These are phyloP conservation scores for Sanghuangporus baumii DNA, from an alignment of 1,284 basidiomycete genomes.

Conservation along the genomic window DNA sequence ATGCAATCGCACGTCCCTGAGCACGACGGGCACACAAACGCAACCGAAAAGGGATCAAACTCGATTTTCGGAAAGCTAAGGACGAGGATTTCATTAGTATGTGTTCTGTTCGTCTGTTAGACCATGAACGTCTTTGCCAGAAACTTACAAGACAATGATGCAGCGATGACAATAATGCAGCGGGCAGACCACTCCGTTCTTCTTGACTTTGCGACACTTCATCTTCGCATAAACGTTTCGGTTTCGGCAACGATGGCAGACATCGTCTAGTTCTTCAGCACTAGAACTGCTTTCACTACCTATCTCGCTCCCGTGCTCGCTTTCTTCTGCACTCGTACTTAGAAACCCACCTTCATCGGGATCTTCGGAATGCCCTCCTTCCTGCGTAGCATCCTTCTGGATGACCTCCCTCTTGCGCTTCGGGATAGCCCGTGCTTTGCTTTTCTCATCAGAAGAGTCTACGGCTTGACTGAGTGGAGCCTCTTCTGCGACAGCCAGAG, in stretches of 20 bases:
- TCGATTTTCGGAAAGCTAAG: constrained; percentile 8
- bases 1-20: constrained; percentile 2
- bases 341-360: background rate
- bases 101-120: no score
- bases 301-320: background rate
- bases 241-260: constrained; percentile 12
- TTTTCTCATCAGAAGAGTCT: background rate
- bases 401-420: background rate
- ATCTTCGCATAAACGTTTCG: constrained; percentile 14
- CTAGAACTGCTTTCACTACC: background rate
- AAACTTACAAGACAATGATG: constrained; percentile 3
- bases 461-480: background rate
- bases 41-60: constrained; percentile 3
- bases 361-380: background rate
- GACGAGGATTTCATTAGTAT: background rate
- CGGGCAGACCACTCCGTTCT: constrained; percentile 2
- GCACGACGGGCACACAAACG: constrained; percentile 10
- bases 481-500: background rate
- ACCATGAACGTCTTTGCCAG: background rate
- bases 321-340: background rate
- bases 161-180: constrained; percentile 12
- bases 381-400: background rate
- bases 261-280: constrained; percentile 7
- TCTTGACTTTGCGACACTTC: constrained; percentile 11
- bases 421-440: background rate